Conservation (phyloP, 257 asterid genomes). For the Jasminum sambac region DNA sequence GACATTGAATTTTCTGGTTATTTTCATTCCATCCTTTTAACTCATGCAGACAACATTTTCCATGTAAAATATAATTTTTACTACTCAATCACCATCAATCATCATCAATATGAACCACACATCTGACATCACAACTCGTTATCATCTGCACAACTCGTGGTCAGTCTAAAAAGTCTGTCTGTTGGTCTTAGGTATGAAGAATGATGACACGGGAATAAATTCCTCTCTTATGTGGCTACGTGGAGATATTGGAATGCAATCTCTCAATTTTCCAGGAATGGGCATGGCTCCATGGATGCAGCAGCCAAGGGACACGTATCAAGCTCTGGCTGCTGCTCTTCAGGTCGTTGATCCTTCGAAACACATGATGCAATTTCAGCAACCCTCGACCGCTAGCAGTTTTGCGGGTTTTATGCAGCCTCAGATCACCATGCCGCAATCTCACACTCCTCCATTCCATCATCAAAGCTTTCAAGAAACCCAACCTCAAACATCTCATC, state of each 20-base stretch:
- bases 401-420: conserved; percentile 33
- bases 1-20: neutral
- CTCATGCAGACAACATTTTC: neutral
- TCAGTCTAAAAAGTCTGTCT: neutral
- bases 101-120: too few relatives aligned
- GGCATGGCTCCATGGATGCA: conserved; percentile 71
- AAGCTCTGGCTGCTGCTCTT: conserved; percentile 68
- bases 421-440: conserved; percentile 45
- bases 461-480: conserved; percentile 35
- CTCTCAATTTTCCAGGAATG: conserved; percentile 60
- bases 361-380: conserved; percentile 64
- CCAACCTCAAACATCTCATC: conserved; percentile 38
- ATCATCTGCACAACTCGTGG: too few relatives aligned
- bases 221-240: conserved; percentile 59
- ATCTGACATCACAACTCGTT: too few relatives aligned
- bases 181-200: conserved; percentile 50
- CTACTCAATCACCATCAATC: too few relatives aligned
- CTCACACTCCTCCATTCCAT: conserved; percentile 37
- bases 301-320: conserved; percentile 71
- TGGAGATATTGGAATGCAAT: conserved; percentile 57
- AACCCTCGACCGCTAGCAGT: conserved; percentile 36
- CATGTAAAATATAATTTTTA: too few relatives aligned
- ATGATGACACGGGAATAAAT: conserved; percentile 56
- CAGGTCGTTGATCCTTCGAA: conserved; percentile 57
- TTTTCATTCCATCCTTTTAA: neutral